These are phyloP conservation scores for Penicillium sp. DNA, from an alignment of 2,329 filamentous ascomycete genomes.

Conservation along the genomic window DNA sequence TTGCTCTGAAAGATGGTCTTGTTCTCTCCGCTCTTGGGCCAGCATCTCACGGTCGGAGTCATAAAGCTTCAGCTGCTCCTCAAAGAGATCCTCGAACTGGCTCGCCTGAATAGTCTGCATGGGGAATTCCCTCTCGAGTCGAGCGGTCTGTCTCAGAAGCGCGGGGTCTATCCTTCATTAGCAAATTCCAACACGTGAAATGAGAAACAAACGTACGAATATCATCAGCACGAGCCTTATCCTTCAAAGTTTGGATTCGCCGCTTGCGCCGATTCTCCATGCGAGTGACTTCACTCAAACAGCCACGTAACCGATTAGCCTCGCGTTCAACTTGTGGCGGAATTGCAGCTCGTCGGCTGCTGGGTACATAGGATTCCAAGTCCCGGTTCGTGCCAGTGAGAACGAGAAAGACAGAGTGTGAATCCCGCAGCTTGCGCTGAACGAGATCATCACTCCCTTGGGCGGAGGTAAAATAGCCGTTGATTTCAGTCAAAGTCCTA, in stretches of 20 bases:
- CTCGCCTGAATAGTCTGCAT: slow-evolving; percentile 80
- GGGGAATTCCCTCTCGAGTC: slow-evolving; percentile 81
- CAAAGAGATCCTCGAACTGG: slow-evolving; percentile 90
- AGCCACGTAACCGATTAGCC: slow-evolving; percentile 71
- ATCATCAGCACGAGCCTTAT: slow-evolving; percentile 82
- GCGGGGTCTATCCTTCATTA: slow-evolving; percentile 57
- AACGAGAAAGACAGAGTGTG: slow-evolving; percentile 71
- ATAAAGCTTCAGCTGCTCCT: slow-evolving; percentile 76
- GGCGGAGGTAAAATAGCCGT: slow-evolving; percentile 77
- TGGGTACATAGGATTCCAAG: slow-evolving; percentile 85
- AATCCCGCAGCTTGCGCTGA: slow-evolving; percentile 73
- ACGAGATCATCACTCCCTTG: slow-evolving; percentile 68
- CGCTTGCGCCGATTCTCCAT: slow-evolving; percentile 77
- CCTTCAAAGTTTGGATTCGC: slow-evolving; percentile 73
- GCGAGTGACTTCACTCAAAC: slow-evolving; percentile 79
- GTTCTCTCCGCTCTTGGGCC: slow-evolving; percentile 70
- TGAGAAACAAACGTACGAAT: slow-evolving; percentile 58
- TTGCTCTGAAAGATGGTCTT: slow-evolving; percentile 67
- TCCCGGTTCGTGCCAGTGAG: slow-evolving; percentile 77
- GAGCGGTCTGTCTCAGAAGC: slow-evolving; percentile 76
- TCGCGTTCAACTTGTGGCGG: slow-evolving; percentile 78
- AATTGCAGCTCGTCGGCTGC: slow-evolving; percentile 73
- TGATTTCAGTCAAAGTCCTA: slow-evolving; percentile 72
- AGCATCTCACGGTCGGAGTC: slow-evolving; percentile 73
- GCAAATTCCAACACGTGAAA: not conserved